Evolutionary conservation across 192 early-diverging fungal genomes (phyloP).

Genomic region (Rhizoclosmatium sp.): DNA sequence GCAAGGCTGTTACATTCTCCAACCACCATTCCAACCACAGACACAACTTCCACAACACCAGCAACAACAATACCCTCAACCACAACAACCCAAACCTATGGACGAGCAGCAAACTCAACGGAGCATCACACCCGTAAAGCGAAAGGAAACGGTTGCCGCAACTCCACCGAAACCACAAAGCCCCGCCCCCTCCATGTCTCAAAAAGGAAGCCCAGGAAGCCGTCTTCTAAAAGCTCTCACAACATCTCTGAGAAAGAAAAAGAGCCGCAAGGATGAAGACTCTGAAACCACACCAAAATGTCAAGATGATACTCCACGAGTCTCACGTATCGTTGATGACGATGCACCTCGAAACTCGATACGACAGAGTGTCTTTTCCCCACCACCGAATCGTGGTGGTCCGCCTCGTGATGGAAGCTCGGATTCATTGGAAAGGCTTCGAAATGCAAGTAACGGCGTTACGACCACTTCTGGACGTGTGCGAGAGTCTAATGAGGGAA

Average conservation of each 20-base stretch:
- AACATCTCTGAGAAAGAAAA: background rate
- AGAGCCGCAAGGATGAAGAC: background rate
- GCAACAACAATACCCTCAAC: background rate
- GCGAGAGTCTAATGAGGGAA: constrained; percentile 24
- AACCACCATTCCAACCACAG: background rate
- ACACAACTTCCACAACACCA: background rate
- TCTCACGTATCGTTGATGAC: background rate
- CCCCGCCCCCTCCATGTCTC: background rate
- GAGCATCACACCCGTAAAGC: background rate
- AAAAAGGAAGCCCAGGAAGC: background rate
- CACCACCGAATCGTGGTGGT: background rate
- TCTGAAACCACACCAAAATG: background rate
- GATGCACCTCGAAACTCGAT: background rate
- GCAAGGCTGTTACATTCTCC: background rate
- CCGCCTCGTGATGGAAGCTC: too few relatives aligned
- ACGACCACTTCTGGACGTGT: background rate
- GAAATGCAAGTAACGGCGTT: background rate
- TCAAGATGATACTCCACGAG: background rate
- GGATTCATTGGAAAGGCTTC: background rate
- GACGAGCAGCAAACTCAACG: background rate
- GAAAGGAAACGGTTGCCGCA: background rate
- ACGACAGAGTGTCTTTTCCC: background rate
- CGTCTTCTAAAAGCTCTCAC: constrained; percentile 19
- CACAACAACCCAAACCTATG: background rate
- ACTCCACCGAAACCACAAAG: background rate